Conservation (phyloP, 1,284 basidiomycete genomes). For the Melampsora americana region DNA sequence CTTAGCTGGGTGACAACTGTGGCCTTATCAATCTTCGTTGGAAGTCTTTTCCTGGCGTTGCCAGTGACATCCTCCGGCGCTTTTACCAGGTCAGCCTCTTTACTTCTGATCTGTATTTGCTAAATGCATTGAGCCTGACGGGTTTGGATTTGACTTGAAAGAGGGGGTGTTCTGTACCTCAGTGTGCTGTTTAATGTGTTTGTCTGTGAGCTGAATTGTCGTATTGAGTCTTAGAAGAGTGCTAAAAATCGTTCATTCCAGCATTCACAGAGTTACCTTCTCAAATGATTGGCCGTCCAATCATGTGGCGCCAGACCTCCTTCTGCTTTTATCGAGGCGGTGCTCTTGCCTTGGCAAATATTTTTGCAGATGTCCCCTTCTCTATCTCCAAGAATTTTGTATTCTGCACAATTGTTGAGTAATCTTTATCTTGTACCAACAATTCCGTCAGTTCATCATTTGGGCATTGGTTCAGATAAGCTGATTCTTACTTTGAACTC, state of each 20-base stretch:
- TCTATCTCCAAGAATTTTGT: constrained; percentile 57
- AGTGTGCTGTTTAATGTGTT: constrained; percentile 71
- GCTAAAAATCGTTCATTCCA: not conserved
- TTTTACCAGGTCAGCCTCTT: constrained; percentile 64
- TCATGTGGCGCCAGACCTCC: constrained; percentile 60
- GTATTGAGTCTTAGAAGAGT: not conserved
- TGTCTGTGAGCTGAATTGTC: constrained; percentile 54
- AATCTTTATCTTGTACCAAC: constrained; percentile 46
- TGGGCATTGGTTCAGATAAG: too few species aligned
- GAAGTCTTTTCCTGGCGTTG: constrained; percentile 62
- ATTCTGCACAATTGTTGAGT: constrained; percentile 58
- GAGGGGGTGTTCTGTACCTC: constrained; percentile 48
- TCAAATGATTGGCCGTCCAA: constrained; percentile 70
- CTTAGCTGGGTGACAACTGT: constrained; percentile 59
- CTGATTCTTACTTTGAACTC: not conserved
- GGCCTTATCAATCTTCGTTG: constrained; percentile 45
- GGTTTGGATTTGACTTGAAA: too few species aligned
- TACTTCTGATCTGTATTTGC: too few species aligned
- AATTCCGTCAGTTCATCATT: too few species aligned
- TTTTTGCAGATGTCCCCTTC: constrained; percentile 58
- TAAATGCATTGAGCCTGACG: too few species aligned
- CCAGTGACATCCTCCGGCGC: constrained; percentile 73
- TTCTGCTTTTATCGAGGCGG: constrained; percentile 74
- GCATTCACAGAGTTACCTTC: constrained; percentile 60
- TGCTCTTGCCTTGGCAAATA: constrained; percentile 66